Evolutionary conservation across 139 green algal genomes (phyloP).

Genomic region (Tetratostichococcus sp.): DNA sequence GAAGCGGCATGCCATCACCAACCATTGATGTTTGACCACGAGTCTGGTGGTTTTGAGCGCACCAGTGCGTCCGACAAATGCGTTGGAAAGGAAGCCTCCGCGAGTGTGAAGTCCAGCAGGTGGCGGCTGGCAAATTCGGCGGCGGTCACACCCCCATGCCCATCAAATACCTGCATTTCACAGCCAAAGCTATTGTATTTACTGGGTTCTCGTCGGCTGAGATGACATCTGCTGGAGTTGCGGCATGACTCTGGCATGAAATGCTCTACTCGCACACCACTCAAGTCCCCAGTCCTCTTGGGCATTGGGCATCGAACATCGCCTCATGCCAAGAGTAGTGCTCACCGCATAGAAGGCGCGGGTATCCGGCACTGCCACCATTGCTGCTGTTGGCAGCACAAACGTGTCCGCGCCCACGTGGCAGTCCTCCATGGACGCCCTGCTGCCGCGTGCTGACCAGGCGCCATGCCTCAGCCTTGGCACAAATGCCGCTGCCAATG

Average conservation of each 20-base stretch:
- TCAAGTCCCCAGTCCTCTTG: too few species aligned
- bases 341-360: conserved; percentile 15
- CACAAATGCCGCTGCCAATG: background rate
- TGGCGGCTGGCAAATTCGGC: conserved; percentile 18
- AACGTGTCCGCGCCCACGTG: conserved; percentile 12
- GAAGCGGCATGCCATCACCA: background rate
- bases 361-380: background rate
- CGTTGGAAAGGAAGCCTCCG: background rate
- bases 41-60: background rate
- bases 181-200: too few species aligned
- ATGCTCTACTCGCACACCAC: too few species aligned
- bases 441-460: conserved; percentile 8
- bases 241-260: too few species aligned
- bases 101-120: conserved; percentile 7
- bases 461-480: conserved; percentile 8
- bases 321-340: too few species aligned
- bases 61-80: conserved; percentile 9
- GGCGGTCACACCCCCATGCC: conserved; percentile 20
- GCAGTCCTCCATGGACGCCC: conserved; percentile 25
- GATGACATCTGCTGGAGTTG: background rate
- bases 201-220: background rate
- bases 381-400: background rate
- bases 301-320: too few species aligned
- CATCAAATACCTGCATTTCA: conserved; percentile 31
- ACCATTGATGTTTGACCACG: too few species aligned